Evolutionary conservation across 2,329 filamentous ascomycete species (phyloP).

Genomic region (Fusarium acutatum): DNA sequence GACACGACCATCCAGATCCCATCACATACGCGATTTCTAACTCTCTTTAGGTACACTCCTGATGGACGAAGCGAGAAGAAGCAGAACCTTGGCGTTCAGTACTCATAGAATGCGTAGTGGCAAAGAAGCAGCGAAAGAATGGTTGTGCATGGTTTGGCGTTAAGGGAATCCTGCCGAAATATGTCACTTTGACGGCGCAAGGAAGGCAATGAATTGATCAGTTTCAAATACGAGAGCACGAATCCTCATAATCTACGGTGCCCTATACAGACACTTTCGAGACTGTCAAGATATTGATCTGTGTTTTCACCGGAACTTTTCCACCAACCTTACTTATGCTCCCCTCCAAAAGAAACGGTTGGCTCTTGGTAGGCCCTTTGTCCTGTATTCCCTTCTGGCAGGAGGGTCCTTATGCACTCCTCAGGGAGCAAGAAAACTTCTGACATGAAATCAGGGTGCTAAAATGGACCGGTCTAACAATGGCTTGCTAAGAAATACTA

Average conservation of each 20-base stretch:
- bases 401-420: not conserved
- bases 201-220: constrained; percentile 37
- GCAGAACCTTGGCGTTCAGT: constrained; percentile 49
- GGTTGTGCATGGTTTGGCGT: constrained; percentile 47
- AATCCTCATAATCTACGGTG: constrained; percentile 20
- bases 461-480: not conserved
- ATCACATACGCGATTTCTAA: constrained; percentile 9
- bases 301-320: not conserved
- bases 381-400: not conserved
- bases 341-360: not conserved
- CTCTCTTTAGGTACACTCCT: constrained; percentile 62
- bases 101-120: constrained; percentile 36
- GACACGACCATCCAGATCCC: constrained; percentile 35
- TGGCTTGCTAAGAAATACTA: not conserved
- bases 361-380: not conserved
- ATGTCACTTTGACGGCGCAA: constrained; percentile 42
- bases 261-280: constrained; percentile 7
- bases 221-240: constrained; percentile 15
- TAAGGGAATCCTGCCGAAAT: constrained; percentile 41
- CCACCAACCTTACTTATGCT: not conserved
- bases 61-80: constrained; percentile 72
- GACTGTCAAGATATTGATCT: not conserved
- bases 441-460: not conserved
- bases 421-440: not conserved
- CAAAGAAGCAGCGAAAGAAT: constrained; percentile 17